Evolutionary conservation across 306 rosid genomes (phyloP).

Genomic region (Macrotyloma uniflorum): DNA sequence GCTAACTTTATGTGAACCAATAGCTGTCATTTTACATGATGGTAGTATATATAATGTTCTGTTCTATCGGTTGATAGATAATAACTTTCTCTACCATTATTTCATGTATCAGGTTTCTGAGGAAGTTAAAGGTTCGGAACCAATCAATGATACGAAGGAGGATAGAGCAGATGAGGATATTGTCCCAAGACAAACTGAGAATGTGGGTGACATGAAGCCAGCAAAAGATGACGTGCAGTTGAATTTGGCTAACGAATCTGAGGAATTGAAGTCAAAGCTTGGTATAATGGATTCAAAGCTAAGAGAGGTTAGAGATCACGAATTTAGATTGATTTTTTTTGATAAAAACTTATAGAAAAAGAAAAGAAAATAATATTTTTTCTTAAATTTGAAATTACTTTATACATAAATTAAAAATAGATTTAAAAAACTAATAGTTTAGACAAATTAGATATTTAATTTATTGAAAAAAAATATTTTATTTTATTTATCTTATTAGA

Average conservation of each 20-base stretch:
- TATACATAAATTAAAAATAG: too few species aligned
- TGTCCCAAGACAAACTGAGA: slow-evolving; percentile 43
- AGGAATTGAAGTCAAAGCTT: slow-evolving; percentile 67
- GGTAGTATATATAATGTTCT: slow-evolving; percentile 29
- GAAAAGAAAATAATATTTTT: too few species aligned
- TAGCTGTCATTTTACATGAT: slow-evolving; percentile 1
- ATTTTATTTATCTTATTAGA: too few species aligned
- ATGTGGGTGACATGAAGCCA: slow-evolving; percentile 42
- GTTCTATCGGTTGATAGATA: slow-evolving; percentile 17
- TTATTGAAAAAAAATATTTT: too few species aligned
- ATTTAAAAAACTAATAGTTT: too few species aligned
- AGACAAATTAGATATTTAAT: too few species aligned
- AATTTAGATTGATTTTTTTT: slow-evolving; percentile 16
- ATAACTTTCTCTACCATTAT: neutral
- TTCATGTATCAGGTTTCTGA: slow-evolving; percentile 50
- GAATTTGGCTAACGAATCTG: slow-evolving; percentile 52
- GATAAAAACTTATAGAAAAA: too few species aligned
- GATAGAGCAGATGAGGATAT: slow-evolving; percentile 38
- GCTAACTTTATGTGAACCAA: neutral
- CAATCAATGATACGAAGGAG: slow-evolving; percentile 48
- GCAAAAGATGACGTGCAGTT: slow-evolving; percentile 44
- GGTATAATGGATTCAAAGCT: slow-evolving; percentile 62
- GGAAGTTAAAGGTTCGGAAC: slow-evolving; percentile 57
- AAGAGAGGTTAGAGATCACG: slow-evolving; percentile 69
- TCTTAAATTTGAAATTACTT: too few species aligned